A percentile compares a stretch with the other conserved stretches of the same genome.
These are phyloP conservation scores for Beta macrorhiza DNA, from an alignment of 179 eudicot species.

Conservation along the genomic window DNA sequence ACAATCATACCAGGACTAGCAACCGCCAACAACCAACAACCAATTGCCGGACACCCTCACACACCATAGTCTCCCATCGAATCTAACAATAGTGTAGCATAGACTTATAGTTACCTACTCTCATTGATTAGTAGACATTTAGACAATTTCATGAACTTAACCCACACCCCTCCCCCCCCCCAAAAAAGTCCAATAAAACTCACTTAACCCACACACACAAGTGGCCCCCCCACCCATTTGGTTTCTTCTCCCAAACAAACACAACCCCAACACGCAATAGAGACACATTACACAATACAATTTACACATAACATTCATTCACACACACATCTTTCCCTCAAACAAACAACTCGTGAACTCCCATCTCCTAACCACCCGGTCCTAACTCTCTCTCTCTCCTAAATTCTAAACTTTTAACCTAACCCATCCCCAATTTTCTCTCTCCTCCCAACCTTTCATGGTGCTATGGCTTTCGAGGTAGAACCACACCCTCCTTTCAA, in stretches of 20 bases:
- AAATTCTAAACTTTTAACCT: constrained; percentile 21
- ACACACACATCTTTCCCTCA: not conserved
- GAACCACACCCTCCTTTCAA: constrained; percentile 27
- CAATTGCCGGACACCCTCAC: not conserved
- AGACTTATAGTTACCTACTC: too few relatives aligned
- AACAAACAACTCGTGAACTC: constrained; percentile 32
- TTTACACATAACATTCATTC: too few relatives aligned
- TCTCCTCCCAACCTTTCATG: constrained; percentile 7
- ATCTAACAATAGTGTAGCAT: too few relatives aligned
- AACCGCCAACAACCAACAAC: not conserved
- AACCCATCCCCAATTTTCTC: constrained; percentile 4
- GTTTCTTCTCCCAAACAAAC: constrained; percentile 25
- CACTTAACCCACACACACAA: not conserved
- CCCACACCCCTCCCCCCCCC: not conserved
- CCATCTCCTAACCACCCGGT: constrained; percentile 25
- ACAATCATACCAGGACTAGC: too few relatives aligned
- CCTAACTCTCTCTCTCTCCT: constrained; percentile 7
- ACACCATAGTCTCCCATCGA: too few relatives aligned
- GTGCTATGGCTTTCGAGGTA: constrained; percentile 29
- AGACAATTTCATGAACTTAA: not conserved
- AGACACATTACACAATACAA: not conserved
- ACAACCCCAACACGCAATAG: constrained; percentile 29
- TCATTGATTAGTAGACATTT: too few relatives aligned
- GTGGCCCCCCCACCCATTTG: constrained; percentile 12
- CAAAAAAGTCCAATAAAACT: not conserved